Percentiles rank a stretch among this genome's conserved stretches.
These are phyloP conservation scores for Neurospora sp. DNA, from an alignment of 495 filamentous ascomycete genomes.

Conservation along the genomic window DNA sequence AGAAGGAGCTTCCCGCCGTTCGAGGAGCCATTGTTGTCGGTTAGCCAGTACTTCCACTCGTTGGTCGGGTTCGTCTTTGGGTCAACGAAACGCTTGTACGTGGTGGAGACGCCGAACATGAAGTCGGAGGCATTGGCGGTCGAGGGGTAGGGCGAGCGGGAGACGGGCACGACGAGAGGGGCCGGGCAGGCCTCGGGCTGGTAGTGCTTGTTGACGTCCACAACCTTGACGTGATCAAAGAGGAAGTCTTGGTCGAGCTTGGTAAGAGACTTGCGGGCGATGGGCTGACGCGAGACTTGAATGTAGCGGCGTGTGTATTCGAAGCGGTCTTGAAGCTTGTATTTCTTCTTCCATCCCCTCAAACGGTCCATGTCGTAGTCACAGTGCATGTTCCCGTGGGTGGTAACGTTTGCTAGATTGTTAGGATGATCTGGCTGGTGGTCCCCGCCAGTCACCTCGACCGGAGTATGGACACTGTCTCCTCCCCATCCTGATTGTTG, in stretches of 20 bases:
- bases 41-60: constrained; percentile 41
- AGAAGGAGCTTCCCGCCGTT: constrained; percentile 39
- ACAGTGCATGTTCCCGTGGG: constrained; percentile 28
- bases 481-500: constrained; percentile 1
- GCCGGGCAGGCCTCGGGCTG: constrained; percentile 30
- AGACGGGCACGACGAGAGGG: constrained; percentile 36
- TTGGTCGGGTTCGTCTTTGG: constrained; percentile 33
- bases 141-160: constrained; percentile 34
- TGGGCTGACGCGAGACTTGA: constrained; percentile 30
- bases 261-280: constrained; percentile 37
- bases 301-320: constrained; percentile 44
- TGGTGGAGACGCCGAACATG: constrained; percentile 41
- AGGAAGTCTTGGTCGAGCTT: constrained; percentile 35
- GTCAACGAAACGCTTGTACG: constrained; percentile 34
- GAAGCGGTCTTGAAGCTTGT: constrained; percentile 36
- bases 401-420: constrained; percentile 4
- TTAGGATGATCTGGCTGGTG: constrained; percentile 8
- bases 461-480: background rate
- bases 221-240: constrained; percentile 28
- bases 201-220: constrained; percentile 36
- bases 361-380: constrained; percentile 34
- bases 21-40: constrained; percentile 37
- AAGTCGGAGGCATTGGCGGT: constrained; percentile 40
- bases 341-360: constrained; percentile 28
- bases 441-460: background rate